phyloP scores from a whole-genome alignment of 2,329 filamentous ascomycete genomes.

The Parafenestella ontariensis region DNA sequence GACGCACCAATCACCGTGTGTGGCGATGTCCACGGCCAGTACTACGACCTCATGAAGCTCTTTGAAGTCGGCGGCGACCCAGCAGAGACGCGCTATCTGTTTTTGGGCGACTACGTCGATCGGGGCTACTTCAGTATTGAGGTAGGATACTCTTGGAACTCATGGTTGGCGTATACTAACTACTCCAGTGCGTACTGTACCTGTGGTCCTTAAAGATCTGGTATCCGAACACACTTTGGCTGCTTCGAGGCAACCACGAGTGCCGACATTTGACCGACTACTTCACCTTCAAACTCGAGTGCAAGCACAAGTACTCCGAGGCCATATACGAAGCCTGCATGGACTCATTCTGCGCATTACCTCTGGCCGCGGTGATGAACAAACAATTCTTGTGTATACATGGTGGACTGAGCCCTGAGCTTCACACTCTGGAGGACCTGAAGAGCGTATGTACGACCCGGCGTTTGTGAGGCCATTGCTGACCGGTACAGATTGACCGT shows the following conservation, averaged over 20 bases:
- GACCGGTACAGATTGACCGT: constrained; percentile 77
- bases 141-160: constrained; percentile 50
- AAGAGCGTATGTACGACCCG: constrained; percentile 70
- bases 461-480: constrained; percentile 17
- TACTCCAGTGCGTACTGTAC: constrained; percentile 81
- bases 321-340: constrained; percentile 96
- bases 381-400: constrained; percentile 99
- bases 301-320: constrained; percentile 99
- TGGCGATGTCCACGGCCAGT: constrained; percentile 97
- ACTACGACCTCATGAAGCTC: constrained; percentile 99
- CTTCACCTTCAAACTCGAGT: constrained; percentile 99
- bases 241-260: constrained; percentile 97
- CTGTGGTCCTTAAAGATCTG: constrained; percentile 99
- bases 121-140: constrained; percentile 99
- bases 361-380: constrained; percentile 97
- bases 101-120: constrained; percentile 97
- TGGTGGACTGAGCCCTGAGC: constrained; percentile 91
- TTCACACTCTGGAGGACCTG: constrained; percentile 94
- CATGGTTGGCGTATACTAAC: constrained; percentile 40
- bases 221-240: constrained; percentile 96
- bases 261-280: constrained; percentile 99
- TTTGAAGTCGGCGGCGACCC: constrained; percentile 98
- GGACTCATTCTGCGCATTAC: constrained; percentile 95
- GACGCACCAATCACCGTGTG: constrained; percentile 98
- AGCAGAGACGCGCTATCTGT: constrained; percentile 93